Base-by-base conservation (phyloP, 1,284 basidiomycete genomes). In the Ustilago nuda region DNA sequence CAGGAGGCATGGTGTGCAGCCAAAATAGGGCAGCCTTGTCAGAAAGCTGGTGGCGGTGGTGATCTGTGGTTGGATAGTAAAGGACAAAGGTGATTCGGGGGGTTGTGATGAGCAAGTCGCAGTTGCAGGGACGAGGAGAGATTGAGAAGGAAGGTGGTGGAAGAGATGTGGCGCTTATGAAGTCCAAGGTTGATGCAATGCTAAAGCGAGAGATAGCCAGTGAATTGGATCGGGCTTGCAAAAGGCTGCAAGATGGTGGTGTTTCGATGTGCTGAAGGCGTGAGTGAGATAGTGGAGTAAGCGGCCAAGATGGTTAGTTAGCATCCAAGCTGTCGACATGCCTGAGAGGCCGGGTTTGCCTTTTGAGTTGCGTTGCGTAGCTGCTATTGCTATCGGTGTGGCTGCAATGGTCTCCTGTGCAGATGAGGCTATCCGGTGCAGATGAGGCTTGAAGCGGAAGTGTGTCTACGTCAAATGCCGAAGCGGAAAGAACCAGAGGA, bases 1-100 rank as follows among this genome's bases (percentile, higher is more conserved):
- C 74, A 33, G 74, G 74, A 13, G 74, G 74, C 74, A 77, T 76
- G 39, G 37, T 66, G 53, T 19, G 17, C 36, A 33, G 23, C 23
- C 3, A 41, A 30, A 41, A 46, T 3, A 30, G 43, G 23, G 33
- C 9, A 37, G 43, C 43, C 39, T 41, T 41, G 11, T 17, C n/a
- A 17, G 17, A 12, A 36, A 53, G 15, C 30, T 33, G 51, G 11
- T 53, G 33, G 43, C 43, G 17, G 32, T 43, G 54, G 27, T 37
- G 27, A 37, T 8, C 23, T 41, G 54, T 56, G 37, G 35, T 13
- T 23, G 12, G 12, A 36, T 35, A 11, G 6, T 23, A 52, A 17
- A 54, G 36, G 52, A 50, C 48, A 33, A 50, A 8, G 48, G 48
- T 50, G 48, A 50, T 27, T 27, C 48, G 48, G 48, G 48, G 27